These are phyloP conservation scores for Vitis hybrid DNA, from an alignment of 177 flowering plant species.

Conservation along the genomic window DNA sequence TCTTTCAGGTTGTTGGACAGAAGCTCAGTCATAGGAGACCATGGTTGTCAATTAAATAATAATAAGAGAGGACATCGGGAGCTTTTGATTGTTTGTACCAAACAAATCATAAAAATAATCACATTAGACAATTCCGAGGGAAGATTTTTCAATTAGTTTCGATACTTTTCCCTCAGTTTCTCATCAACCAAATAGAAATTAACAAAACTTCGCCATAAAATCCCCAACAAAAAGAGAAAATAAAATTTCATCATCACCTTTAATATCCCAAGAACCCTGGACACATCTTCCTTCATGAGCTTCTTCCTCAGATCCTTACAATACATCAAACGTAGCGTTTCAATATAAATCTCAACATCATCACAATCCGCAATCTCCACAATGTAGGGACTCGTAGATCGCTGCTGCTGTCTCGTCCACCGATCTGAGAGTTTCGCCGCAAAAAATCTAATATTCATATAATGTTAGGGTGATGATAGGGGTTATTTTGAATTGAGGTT, in stretches of 20 bases:
- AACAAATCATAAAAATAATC: too few species aligned
- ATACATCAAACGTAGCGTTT: slow-evolving; percentile 83
- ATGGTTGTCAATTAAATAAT: too few species aligned
- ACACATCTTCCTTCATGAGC: slow-evolving; percentile 84
- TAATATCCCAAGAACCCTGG: slow-evolving; percentile 77
- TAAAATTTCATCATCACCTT: slow-evolving; percentile 47
- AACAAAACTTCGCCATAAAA: slow-evolving; percentile 11
- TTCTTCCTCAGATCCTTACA: slow-evolving; percentile 77
- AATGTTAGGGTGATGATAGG: too few species aligned
- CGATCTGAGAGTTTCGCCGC: slow-evolving; percentile 60
- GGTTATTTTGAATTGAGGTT: too few species aligned
- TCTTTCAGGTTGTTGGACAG: too few species aligned
- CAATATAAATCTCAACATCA: slow-evolving; percentile 77
- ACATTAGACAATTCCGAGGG: too few species aligned
- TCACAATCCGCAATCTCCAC: slow-evolving; percentile 91
- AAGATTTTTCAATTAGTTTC: too few species aligned
- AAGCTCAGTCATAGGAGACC: too few species aligned
- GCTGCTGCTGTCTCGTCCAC: slow-evolving; percentile 49
- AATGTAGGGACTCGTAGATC: slow-evolving; percentile 33
- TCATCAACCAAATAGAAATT: not conserved
- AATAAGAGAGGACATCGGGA: too few species aligned
- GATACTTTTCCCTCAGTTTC: not conserved
- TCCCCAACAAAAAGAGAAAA: not conserved
- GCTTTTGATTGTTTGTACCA: too few species aligned
- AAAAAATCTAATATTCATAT: slow-evolving; percentile 39